phyloP scores from a whole-genome alignment of 768 basidiomycete species.

The Cyclocybe cylindracea region DNA sequence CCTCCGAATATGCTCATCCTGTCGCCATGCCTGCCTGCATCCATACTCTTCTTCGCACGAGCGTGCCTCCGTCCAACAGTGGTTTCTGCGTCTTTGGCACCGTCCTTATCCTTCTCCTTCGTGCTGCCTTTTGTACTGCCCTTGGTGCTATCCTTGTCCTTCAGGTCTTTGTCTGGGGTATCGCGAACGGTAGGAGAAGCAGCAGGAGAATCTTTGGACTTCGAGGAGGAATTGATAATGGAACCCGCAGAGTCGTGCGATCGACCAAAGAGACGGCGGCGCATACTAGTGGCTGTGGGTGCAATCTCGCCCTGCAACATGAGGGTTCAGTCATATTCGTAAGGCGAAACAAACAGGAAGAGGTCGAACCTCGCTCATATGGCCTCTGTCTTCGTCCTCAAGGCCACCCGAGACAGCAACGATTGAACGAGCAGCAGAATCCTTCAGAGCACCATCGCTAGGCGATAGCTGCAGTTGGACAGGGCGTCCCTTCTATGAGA shows the following conservation, averaged over 20 bases:
- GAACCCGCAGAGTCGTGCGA: conserved; percentile 44
- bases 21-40: conserved; percentile 49
- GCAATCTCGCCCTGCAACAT: conserved; percentile 50
- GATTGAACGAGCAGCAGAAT: conserved; percentile 36
- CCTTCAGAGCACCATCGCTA: conserved; percentile 58
- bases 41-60: conserved; percentile 51
- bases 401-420: conserved; percentile 30
- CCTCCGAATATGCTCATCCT: conserved; percentile 85
- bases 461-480: conserved; percentile 57
- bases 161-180: conserved; percentile 29
- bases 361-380: conserved; percentile 65
- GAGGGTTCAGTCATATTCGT: background rate
- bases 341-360: conserved; percentile 11
- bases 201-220: conserved; percentile 19
- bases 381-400: conserved; percentile 54
- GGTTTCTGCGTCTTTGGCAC: conserved; percentile 26
- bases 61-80: conserved; percentile 36
- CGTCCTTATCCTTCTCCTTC: conserved; percentile 33
- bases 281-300: conserved; percentile 37
- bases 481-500: conserved; percentile 44
- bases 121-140: conserved; percentile 10
- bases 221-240: conserved; percentile 1
- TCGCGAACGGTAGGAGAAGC: conserved; percentile 29
- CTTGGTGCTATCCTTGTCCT: conserved; percentile 13
- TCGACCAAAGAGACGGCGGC: conserved; percentile 63